phyloP scores from a whole-genome alignment of 2,329 filamentous ascomycete species.

The Scortechinia acanthostroma region DNA sequence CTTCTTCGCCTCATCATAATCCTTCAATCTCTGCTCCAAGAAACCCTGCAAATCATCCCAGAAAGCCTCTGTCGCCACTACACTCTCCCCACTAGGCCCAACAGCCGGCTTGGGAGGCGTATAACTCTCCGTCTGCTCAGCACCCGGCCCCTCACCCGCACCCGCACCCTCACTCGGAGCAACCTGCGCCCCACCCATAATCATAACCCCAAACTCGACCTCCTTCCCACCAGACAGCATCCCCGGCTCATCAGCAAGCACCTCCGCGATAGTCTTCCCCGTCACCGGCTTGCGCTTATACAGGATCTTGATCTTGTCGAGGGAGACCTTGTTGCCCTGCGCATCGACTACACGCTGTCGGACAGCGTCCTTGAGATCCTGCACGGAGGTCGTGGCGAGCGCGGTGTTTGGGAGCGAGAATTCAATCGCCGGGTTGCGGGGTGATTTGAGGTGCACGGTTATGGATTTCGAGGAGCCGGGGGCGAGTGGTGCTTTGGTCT shows the following conservation, averaged over 20 bases:
- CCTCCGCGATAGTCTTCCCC: slow-evolving; percentile 73
- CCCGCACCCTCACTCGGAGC: slow-evolving; percentile 20
- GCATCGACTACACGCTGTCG: slow-evolving; percentile 38
- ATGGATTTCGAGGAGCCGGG: slow-evolving; percentile 44
- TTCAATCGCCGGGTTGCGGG: slow-evolving; percentile 68
- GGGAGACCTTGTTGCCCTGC: slow-evolving; percentile 49
- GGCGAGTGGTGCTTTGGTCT: slow-evolving; percentile 36
- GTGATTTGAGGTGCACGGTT: slow-evolving; percentile 63
- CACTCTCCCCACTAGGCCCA: slow-evolving; percentile 40
- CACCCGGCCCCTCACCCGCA: slow-evolving; percentile 18
- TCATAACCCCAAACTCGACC: slow-evolving; percentile 79
- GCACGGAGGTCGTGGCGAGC: slow-evolving; percentile 64
- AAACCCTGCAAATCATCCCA: slow-evolving; percentile 82
- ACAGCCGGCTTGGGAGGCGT: background rate
- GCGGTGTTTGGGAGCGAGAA: slow-evolving; percentile 53
- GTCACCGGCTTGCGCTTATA: slow-evolving; percentile 78
- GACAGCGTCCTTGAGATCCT: slow-evolving; percentile 61
- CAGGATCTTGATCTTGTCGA: slow-evolving; percentile 80
- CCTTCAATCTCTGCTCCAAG: slow-evolving; percentile 70
- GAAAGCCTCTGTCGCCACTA: slow-evolving; percentile 68
- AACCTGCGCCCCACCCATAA: slow-evolving; percentile 62
- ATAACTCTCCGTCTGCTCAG: background rate
- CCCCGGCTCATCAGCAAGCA: slow-evolving; percentile 45
- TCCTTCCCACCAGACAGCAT: slow-evolving; percentile 23
- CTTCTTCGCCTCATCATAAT: slow-evolving; percentile 57